phyloP scores from a whole-genome alignment of 352 stramenopile species.

The Globisporangium radiosum region DNA sequence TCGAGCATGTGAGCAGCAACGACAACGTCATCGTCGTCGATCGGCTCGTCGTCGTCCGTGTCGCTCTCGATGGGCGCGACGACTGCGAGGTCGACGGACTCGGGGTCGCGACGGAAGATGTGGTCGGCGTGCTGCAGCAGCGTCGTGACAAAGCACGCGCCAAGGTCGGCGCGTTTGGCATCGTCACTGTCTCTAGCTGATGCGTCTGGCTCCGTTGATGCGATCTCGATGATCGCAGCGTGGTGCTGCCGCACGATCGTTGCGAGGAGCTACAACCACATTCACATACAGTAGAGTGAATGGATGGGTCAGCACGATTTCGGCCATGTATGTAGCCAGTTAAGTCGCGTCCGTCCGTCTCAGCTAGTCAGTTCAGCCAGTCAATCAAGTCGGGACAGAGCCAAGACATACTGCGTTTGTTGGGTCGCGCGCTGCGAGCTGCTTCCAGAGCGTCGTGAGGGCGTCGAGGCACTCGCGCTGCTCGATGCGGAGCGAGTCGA shows the following conservation, averaged over 20 bases:
- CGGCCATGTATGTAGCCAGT: neutral
- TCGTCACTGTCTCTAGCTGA: neutral
- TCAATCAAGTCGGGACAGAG: too few relatives aligned
- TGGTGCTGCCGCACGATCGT: constrained; percentile 35
- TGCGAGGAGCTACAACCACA: constrained; percentile 23
- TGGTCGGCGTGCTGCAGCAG: constrained; percentile 54
- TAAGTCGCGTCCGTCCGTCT: too few relatives aligned
- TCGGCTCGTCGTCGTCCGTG: constrained; percentile 48
- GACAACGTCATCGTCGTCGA: constrained; percentile 26
- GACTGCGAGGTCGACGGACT: constrained; percentile 20
- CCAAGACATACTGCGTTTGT: constrained; percentile 30
- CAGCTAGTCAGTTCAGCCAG: too few relatives aligned
- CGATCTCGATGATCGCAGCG: constrained; percentile 33
- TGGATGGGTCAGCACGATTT: neutral
- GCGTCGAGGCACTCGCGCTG: constrained; percentile 69
- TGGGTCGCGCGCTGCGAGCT: constrained; percentile 26
- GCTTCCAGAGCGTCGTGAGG: constrained; percentile 47
- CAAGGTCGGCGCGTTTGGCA: constrained; percentile 13
- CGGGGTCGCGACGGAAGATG: constrained; percentile 59
- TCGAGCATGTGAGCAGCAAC: neutral
- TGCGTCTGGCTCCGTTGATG: neutral
- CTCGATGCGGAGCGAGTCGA: constrained; percentile 61
- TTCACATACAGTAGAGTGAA: neutral
- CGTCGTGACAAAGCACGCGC: constrained; percentile 56
- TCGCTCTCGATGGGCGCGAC: constrained; percentile 41